phyloP scores from a whole-genome alignment of 352 stramenopile genomes.

The Phytophthora melonis region DNA sequence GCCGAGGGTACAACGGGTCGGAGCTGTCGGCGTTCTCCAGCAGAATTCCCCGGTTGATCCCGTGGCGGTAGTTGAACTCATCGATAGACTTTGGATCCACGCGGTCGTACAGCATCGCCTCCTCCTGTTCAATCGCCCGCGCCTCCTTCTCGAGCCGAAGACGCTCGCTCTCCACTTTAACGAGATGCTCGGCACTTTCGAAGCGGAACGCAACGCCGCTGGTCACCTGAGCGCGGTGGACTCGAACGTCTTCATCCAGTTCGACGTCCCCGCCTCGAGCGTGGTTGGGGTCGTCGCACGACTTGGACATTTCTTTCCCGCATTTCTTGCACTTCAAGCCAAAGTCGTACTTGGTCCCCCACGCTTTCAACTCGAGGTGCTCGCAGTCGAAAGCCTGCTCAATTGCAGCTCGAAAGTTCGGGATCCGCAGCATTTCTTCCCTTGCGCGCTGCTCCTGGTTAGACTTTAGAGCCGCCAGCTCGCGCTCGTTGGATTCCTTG shows the following conservation, averaged over 20 bases:
- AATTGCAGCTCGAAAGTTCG: constrained; percentile 62
- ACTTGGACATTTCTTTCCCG: constrained; percentile 72
- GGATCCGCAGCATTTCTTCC: constrained; percentile 62
- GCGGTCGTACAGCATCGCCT: constrained; percentile 69
- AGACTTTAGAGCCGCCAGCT: constrained; percentile 40
- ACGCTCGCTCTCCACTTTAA: constrained; percentile 64
- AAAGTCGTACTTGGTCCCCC: constrained; percentile 70
- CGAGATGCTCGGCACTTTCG: constrained; percentile 46
- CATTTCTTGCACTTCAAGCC: constrained; percentile 71
- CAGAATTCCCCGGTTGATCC: constrained; percentile 52
- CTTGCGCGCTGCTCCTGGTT: constrained; percentile 40
- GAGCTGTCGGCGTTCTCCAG: constrained; percentile 36
- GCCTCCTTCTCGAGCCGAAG: constrained; percentile 79
- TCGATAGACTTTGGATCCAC: constrained; percentile 71
- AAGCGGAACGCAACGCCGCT: constrained; percentile 53
- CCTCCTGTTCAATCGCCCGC: constrained; percentile 54
- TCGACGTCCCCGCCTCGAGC: constrained; percentile 50
- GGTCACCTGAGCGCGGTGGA: constrained; percentile 58
- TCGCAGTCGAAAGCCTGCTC: constrained; percentile 59
- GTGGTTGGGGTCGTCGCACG: constrained; percentile 64
- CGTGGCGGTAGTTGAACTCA: constrained; percentile 76
- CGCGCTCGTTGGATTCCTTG: constrained; percentile 38
- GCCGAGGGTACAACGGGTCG: constrained; percentile 59
- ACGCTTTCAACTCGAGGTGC: constrained; percentile 68
- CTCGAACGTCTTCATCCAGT: constrained; percentile 61